phyloP scores from a whole-genome alignment of 331 rosid genomes.

The Saraca asoca region DNA sequence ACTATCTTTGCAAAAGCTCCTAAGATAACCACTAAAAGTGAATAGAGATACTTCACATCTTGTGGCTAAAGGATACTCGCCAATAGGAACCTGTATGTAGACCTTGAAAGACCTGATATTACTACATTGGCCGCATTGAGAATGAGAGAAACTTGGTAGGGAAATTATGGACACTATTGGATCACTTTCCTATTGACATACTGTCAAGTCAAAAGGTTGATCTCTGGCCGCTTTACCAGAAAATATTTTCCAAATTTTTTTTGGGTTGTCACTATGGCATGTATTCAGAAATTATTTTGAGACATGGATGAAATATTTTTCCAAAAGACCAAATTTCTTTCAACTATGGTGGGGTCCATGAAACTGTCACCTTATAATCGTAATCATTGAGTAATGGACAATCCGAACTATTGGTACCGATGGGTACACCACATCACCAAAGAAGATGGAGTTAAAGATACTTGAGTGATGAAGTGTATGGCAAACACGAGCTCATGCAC shows the following conservation, averaged over 20 bases:
- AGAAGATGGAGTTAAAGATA: constrained; percentile 9
- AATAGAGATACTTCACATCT: too few relatives aligned
- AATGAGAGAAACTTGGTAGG: constrained; percentile 38
- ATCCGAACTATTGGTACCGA: constrained; percentile 22
- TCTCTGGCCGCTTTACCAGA: constrained; percentile 42
- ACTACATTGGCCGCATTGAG: constrained; percentile 37
- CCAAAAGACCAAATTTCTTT: too few relatives aligned
- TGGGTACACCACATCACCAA: constrained; percentile 35
- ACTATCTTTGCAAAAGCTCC: constrained; percentile 47
- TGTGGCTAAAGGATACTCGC: constrained; percentile 59
- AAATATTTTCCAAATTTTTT: constrained; percentile 48
- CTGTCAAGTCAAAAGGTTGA: constrained; percentile 37
- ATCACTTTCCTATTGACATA: constrained; percentile 60
- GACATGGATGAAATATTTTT: too few relatives aligned
- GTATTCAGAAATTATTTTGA: too few relatives aligned
- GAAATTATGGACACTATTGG: constrained; percentile 45
- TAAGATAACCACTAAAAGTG: constrained; percentile 64
- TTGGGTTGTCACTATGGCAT: too few relatives aligned
- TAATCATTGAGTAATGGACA: constrained; percentile 57
- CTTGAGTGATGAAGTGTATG: constrained; percentile 34
- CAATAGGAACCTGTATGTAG: constrained; percentile 70
- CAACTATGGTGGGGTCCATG: too few relatives aligned
- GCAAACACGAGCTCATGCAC: constrained; percentile 62
- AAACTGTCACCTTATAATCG: constrained; percentile 49
- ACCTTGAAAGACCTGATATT: constrained; percentile 47